phyloP scores from a whole-genome alignment of 306 rosid species.

The Acmispon strigosus region DNA sequence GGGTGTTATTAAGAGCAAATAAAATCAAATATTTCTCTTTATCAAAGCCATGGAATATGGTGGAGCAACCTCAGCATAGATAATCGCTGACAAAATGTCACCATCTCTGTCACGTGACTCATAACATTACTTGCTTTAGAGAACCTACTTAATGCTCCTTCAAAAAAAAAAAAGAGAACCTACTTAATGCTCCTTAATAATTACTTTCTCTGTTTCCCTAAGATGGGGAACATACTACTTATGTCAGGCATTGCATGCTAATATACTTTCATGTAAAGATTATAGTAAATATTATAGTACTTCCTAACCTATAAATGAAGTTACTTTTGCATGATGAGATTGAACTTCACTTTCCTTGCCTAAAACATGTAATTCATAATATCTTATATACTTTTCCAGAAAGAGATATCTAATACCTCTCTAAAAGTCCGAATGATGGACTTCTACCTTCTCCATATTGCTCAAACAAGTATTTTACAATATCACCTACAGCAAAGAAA shows the following conservation, averaged over 20 bases:
- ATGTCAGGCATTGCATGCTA: neutral
- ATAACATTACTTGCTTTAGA: neutral
- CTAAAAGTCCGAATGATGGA: slow-evolving; percentile 70
- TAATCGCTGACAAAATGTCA: neutral
- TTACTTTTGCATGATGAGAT: slow-evolving; percentile 5
- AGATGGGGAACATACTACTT: neutral
- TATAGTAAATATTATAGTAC: neutral
- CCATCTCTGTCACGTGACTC: neutral
- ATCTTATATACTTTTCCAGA: neutral
- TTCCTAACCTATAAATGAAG: neutral
- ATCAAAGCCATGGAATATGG: slow-evolving; percentile 3
- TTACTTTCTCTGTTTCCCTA: neutral
- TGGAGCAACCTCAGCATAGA: slow-evolving; percentile 1
- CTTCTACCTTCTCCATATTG: slow-evolving; percentile 67
- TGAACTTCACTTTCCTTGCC: slow-evolving; percentile 1
- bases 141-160: neutral
- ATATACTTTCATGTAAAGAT: neutral
- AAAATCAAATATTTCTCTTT: neutral
- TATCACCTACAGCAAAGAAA: slow-evolving; percentile 59
- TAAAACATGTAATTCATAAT: neutral
- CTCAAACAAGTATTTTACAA: slow-evolving; percentile 74
- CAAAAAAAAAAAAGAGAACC: no score
- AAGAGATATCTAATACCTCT: slow-evolving; percentile 45
- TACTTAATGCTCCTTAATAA: neutral
- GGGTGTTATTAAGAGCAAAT: neutral